phyloP scores from a whole-genome alignment of 805 yeast species.

The Ogataea paraovalis region DNA sequence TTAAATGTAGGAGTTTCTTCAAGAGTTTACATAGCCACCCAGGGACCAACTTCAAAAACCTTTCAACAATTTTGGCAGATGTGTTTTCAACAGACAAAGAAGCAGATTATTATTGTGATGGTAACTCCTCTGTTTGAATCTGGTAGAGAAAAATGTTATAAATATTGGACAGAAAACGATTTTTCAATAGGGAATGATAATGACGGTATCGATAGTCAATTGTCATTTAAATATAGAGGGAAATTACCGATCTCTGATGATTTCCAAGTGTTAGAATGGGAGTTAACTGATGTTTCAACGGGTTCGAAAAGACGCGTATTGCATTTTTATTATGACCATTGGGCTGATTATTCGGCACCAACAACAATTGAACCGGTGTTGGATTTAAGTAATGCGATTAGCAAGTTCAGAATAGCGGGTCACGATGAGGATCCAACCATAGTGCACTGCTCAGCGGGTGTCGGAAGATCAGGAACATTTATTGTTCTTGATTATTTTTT shows the following conservation, averaged over 20 bases:
- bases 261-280: conserved; percentile 17
- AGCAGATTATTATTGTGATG: conserved; percentile 56
- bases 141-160: conserved; percentile 37
- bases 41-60: conserved; percentile 52
- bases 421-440: conserved; percentile 24
- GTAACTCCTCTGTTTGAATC: conserved; percentile 59
- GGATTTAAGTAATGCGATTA: conserved; percentile 18
- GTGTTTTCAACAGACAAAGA: conserved; percentile 25
- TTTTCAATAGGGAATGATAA: conserved; percentile 5
- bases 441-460: conserved; percentile 59
- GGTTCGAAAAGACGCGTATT: conserved; percentile 11
- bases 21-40: conserved; percentile 59
- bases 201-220: conserved; percentile 4
- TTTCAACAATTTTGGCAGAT: conserved; percentile 44
- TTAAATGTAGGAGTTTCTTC: conserved; percentile 12
- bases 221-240: conserved; percentile 8
- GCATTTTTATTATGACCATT: conserved; percentile 39
- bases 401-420: not conserved
- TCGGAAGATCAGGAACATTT: conserved; percentile 55
- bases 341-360: conserved; percentile 45
- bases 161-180: conserved; percentile 34
- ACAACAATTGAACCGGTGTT: conserved; percentile 30
- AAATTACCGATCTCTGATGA: conserved; percentile 1
- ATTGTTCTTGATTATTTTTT: conserved; percentile 41
- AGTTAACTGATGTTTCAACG: conserved; percentile 5